Percentiles rank a stretch among this genome's conserved stretches.
phyloP scores from a whole-genome alignment of 169 alveolate genomes.

The Sarcocystis neurona region DNA sequence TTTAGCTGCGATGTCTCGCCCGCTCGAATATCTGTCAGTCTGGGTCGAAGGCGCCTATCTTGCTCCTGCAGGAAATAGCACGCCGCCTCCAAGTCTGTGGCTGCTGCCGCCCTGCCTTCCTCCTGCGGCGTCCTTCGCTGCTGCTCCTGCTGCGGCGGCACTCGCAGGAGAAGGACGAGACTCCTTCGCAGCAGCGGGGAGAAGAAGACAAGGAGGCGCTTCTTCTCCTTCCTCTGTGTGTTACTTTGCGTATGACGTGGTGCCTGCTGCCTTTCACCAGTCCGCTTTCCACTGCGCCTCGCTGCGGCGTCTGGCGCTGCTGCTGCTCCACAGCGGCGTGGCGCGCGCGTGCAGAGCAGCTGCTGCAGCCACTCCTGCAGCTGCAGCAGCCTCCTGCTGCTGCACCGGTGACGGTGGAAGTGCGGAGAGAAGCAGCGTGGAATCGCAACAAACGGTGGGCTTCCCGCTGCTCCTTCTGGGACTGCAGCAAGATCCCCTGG shows the following conservation, averaged over 20 bases:
- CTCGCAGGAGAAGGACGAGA: no score
- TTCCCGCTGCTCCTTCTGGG: no score
- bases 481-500: no score
- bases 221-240: no score
- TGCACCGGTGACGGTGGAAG: constrained; percentile 27
- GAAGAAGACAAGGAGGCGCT: no score
- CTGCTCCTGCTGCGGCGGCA: no score
- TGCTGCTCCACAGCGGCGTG: constrained; percentile 59
- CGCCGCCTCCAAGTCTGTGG: constrained; percentile 51
- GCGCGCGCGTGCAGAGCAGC: constrained; percentile 47
- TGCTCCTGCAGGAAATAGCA: not conserved
- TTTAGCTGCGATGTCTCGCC: not conserved
- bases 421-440: no score
- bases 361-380: constrained; percentile 49
- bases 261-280: constrained; percentile 34
- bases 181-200: no score
- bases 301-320: constrained; percentile 44
- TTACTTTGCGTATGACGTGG: not conserved
- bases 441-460: no score
- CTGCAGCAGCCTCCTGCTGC: constrained; percentile 7
- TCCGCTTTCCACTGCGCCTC: constrained; percentile 39
- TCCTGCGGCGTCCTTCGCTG: constrained; percentile 19
- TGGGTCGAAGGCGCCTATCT: constrained; percentile 9
- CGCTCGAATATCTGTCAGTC: not conserved
- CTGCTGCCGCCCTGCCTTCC: constrained; percentile 58